These are phyloP conservation scores for Tylopilus vinaceipallidus DNA, from an alignment of 768 basidiomycete species.

Conservation along the genomic window DNA sequence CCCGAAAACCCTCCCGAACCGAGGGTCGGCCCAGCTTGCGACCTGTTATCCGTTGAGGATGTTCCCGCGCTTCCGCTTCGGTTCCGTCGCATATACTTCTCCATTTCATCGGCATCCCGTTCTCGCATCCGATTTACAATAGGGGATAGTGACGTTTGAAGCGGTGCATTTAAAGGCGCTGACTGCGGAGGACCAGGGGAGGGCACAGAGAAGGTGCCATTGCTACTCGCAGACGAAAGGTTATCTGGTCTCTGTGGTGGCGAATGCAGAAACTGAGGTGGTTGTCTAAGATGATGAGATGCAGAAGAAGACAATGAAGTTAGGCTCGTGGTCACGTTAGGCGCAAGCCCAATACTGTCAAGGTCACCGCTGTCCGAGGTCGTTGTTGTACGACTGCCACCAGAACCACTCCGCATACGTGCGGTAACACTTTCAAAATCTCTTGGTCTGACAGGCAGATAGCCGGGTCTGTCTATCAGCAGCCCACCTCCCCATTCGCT, in stretches of 20 bases:
- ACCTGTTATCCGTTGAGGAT: constrained; percentile 68
- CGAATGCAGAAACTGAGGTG: constrained; percentile 40
- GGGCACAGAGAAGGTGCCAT: constrained; percentile 36
- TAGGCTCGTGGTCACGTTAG: constrained; percentile 42
- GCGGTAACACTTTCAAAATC: constrained; percentile 39
- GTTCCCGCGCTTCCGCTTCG: constrained; percentile 78
- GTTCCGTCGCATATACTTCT: constrained; percentile 79
- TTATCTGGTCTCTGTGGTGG: constrained; percentile 38
- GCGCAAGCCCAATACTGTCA: constrained; percentile 43
- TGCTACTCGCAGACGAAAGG: constrained; percentile 33
- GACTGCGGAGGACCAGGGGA: constrained; percentile 39
- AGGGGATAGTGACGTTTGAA: constrained; percentile 60
- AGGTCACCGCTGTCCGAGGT: constrained; percentile 74
- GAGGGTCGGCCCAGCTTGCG: constrained; percentile 49
- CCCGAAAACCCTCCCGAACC: constrained; percentile 50
- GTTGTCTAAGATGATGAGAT: constrained; percentile 46
- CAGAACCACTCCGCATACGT: constrained; percentile 78
- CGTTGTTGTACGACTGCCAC: constrained; percentile 72
- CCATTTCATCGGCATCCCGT: constrained; percentile 83
- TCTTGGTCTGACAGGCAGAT: constrained; percentile 46
- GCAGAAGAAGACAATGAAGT: constrained; percentile 65
- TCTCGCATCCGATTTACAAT: constrained; percentile 80
- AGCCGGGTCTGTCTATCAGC: constrained; percentile 42
- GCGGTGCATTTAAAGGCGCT: constrained; percentile 36
- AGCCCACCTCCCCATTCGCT: constrained; percentile 53